Percentiles rank a stretch among this genome's conserved stretches.
These are phyloP conservation scores for Penicillium sp. DNA, from an alignment of 2,329 filamentous ascomycete species.

Conservation along the genomic window DNA sequence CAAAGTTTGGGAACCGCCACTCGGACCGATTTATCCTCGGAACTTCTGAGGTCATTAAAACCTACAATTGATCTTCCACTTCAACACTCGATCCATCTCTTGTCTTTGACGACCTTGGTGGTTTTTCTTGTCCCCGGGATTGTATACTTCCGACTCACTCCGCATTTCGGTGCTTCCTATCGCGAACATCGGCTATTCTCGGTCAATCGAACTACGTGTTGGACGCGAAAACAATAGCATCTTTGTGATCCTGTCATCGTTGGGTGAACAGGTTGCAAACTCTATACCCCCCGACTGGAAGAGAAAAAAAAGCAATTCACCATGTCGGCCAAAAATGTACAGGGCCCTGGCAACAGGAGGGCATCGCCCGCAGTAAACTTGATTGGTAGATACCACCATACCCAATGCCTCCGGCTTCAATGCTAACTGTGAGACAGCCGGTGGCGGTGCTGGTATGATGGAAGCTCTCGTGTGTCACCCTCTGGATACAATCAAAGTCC, in stretches of 20 bases:
- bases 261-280: neutral
- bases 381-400: slow-evolving; percentile 62
- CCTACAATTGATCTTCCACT: neutral
- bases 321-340: slow-evolving; percentile 61
- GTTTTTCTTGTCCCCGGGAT: slow-evolving; percentile 14
- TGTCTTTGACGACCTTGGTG: slow-evolving; percentile 1
- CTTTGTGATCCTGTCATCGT: neutral
- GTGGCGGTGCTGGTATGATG: slow-evolving; percentile 98
- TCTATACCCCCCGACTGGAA: slow-evolving; percentile 1
- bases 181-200: neutral
- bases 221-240: neutral
- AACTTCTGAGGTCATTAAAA: neutral
- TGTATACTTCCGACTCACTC: slow-evolving; percentile 38
- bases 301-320: slow-evolving; percentile 13
- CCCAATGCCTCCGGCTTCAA: neutral
- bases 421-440: slow-evolving; percentile 58
- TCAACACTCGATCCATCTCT: neutral
- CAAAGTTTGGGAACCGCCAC: slow-evolving; percentile 26
- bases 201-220: neutral
- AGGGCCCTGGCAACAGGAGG: slow-evolving; percentile 67
- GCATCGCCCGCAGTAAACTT: slow-evolving; percentile 85
- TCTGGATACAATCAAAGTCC: slow-evolving; percentile 97
- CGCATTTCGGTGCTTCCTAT: slow-evolving; percentile 26
- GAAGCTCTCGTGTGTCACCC: slow-evolving; percentile 95
- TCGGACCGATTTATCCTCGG: slow-evolving; percentile 20